Conservation (phyloP, 768 basidiomycete genomes). For the Holtermannia corniformis region DNA sequence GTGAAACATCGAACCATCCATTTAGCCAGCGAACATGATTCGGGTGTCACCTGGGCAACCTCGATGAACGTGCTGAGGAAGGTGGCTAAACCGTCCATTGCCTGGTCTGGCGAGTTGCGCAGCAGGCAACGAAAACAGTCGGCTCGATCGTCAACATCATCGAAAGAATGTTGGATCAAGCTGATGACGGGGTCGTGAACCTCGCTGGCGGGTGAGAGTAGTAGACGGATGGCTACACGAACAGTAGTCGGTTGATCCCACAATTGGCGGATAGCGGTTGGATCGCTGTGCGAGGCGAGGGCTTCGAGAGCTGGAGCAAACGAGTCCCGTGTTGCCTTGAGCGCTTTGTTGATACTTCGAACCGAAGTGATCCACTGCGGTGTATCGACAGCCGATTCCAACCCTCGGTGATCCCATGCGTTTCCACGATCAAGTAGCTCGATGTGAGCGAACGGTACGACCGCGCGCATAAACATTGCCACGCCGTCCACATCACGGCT, state of each 20-base stretch:
- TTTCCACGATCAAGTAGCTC: constrained; percentile 48
- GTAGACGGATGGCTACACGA: constrained; percentile 54
- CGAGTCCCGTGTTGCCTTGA: constrained; percentile 53
- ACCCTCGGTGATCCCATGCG: constrained; percentile 29
- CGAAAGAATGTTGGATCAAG: constrained; percentile 74
- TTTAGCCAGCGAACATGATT: constrained; percentile 81
- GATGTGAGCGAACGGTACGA: constrained; percentile 58
- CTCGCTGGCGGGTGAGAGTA: constrained; percentile 72
- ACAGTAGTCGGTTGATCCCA: constrained; percentile 53
- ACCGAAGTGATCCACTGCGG: constrained; percentile 43
- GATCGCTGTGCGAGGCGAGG: constrained; percentile 56
- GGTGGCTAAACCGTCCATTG: constrained; percentile 61
- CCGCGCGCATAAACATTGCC: constrained; percentile 51
- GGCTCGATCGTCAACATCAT: constrained; percentile 68
- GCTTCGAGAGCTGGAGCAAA: constrained; percentile 56
- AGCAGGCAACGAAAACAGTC: constrained; percentile 80
- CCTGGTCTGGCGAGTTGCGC: constrained; percentile 53
- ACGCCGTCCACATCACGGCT: constrained; percentile 53
- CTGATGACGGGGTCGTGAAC: constrained; percentile 66
- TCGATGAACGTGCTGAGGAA: constrained; percentile 59
- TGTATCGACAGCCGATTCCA: constrained; percentile 23
- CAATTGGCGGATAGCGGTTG: constrained; percentile 48
- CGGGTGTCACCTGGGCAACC: constrained; percentile 58
- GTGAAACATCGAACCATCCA: constrained; percentile 84
- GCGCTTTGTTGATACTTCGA: constrained; percentile 54